Conservation (phyloP, 306 rosid species). For the Inga oerstediana region DNA sequence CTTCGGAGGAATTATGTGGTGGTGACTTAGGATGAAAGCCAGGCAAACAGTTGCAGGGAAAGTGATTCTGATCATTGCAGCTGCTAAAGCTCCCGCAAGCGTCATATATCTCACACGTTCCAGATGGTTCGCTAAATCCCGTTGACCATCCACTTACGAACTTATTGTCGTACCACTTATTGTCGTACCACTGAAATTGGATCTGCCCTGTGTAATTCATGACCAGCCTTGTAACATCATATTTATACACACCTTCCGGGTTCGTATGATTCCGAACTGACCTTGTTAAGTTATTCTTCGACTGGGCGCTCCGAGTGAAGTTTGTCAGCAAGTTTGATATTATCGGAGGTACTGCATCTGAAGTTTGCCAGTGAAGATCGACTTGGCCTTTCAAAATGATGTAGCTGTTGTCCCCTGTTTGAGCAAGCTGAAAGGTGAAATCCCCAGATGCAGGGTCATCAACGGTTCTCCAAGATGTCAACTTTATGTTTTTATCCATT, state of each 20-base stretch:
- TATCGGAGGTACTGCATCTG: neutral
- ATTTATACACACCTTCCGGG: neutral
- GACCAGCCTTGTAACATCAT: constrained; percentile 21
- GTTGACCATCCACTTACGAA: neutral
- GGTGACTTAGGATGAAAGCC: constrained; percentile 24
- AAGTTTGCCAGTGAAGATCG: constrained; percentile 4
- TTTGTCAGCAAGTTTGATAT: neutral
- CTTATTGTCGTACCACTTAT: too few relatives aligned
- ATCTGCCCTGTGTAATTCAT: constrained; percentile 27
- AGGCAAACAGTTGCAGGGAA: constrained; percentile 47
- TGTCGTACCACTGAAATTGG: neutral
- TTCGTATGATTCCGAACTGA: neutral
- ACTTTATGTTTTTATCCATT: constrained; percentile 1
- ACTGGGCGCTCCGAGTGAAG: neutral
- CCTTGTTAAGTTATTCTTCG: neutral
- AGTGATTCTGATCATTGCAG: constrained; percentile 6
- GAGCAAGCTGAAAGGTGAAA: constrained; percentile 29
- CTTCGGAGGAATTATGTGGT: neutral
- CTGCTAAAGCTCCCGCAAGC: constrained; percentile 45
- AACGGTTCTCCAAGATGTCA: constrained; percentile 41
- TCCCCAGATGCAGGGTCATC: neutral
- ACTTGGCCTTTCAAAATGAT: neutral
- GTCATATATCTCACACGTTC: constrained; percentile 18
- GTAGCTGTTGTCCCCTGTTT: neutral
- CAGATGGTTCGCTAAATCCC: neutral